Percentiles rank a stretch among this genome's conserved stretches.
phyloP scores from a whole-genome alignment of 371 early-diverging fungal genomes.

The Rhizopus stolonifer region DNA sequence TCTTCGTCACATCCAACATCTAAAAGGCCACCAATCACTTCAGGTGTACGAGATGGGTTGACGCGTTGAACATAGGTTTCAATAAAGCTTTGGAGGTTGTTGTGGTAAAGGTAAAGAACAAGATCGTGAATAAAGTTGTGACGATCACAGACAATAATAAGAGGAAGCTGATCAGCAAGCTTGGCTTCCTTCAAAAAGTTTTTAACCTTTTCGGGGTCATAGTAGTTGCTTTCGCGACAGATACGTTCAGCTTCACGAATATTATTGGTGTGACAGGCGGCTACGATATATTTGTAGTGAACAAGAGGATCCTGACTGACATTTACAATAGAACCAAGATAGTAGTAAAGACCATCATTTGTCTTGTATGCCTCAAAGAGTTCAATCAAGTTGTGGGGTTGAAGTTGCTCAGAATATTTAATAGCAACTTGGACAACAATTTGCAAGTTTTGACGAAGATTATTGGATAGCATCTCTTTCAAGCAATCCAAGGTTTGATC shows the following conservation, averaged over 20 bases:
- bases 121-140: constrained; percentile 96
- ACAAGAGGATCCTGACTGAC: constrained; percentile 93
- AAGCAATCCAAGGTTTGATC: constrained; percentile 93
- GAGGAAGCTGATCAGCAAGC: constrained; percentile 91
- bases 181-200: constrained; percentile 97
- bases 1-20: constrained; percentile 97
- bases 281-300: constrained; percentile 97
- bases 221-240: constrained; percentile 92
- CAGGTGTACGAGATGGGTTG: constrained; percentile 91
- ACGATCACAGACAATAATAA: constrained; percentile 97
- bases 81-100: constrained; percentile 90
- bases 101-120: constrained; percentile 92
- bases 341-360: constrained; percentile 93
- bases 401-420: constrained; percentile 94
- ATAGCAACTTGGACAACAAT: constrained; percentile 93
- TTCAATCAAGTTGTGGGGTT: constrained; percentile 82
- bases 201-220: constrained; percentile 97
- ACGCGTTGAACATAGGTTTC: constrained; percentile 98
- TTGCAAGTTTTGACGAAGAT: constrained; percentile 93
- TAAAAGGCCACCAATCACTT: constrained; percentile 94
- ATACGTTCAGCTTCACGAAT: constrained; percentile 97
- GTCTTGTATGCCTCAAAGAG: constrained; percentile 91
- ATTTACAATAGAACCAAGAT: constrained; percentile 93
- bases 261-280: constrained; percentile 92
- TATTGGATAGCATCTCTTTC: constrained; percentile 83